Evolutionary conservation across 2,329 filamentous ascomycete species (phyloP), one percentile per base, ranked within the genome.

Genomic region (Ceratocystis variospora): DNA sequence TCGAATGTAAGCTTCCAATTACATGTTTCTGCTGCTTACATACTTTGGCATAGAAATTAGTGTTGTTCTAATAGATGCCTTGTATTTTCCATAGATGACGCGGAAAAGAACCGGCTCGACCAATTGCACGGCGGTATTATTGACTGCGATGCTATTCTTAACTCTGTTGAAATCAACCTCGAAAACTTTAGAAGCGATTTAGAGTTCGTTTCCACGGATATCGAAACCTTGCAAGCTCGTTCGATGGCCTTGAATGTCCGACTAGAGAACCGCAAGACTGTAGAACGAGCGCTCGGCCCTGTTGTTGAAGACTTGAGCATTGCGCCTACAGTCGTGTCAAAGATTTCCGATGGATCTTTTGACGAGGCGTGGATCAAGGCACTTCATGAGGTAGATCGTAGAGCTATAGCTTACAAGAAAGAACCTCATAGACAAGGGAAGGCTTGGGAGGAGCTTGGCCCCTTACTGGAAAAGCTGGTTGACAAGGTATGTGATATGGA

Each of bases 141-240:
- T 73, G 89, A 90, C 63, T 99, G 93, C 77, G 94, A 99, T 75
- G 88, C 96, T 73, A 90, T 97, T 63, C 82, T 97, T 59, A 89
- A 87, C 75, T 96, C 92, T 0, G 94, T 99, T 65, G 93, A 99
- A 77, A 86, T 84, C 41, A 97, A 96, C 74, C 80, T 99, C 64
- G 89, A 89, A 46, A 93, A 87, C 74, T 99, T 99, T 73, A 91
- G 95, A 73, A 89, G 91, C 68, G 95, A 99, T 75, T 83, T 99
- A 10, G 93, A 90, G 7, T 84, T 86, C 15, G 94, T 99, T 12
- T 96, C 94, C 1, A 87, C 91, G 5, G 94, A 99, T 74, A 99
- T 99, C 63, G 94, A 99, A 76, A 91, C 87, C 1, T 78, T 99
- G 50, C 94, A 99, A 76, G 86, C 87, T 63, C 85, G 94, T 61